Conservation (phyloP, 257 asterid genomes). For the Solanum piurae region DNA sequence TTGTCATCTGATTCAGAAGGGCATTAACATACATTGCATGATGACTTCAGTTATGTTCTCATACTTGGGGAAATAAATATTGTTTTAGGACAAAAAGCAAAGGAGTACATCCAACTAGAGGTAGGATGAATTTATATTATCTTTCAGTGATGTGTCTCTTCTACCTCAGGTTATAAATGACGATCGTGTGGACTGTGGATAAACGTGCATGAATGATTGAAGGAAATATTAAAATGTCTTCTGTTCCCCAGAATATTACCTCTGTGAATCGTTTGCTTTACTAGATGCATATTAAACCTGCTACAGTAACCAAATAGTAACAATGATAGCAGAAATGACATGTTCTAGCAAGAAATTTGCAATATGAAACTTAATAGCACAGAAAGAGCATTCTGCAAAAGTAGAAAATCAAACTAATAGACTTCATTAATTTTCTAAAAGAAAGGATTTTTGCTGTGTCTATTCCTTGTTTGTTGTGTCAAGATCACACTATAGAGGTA, state of each 20-base stretch:
- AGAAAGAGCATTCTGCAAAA: not conserved
- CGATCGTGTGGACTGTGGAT: not conserved
- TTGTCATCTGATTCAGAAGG: not conserved
- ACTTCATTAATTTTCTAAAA: not conserved
- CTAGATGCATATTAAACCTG: not conserved
- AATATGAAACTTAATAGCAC: not conserved
- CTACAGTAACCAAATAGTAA: not conserved
- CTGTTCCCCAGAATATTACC: not conserved
- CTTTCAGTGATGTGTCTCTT: not conserved
- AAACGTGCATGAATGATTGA: not conserved
- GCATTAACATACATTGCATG: not conserved
- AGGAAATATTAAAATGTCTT: not conserved
- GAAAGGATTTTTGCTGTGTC: not conserved
- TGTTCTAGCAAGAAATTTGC: not conserved
- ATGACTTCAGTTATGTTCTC: not conserved
- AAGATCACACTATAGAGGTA: not conserved
- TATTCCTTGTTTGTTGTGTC: not conserved
- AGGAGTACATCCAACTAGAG: not conserved
- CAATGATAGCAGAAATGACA: not conserved
- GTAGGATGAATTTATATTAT: not conserved
- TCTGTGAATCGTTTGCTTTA: not conserved
- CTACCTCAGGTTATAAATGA: not conserved
- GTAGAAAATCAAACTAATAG: not conserved
- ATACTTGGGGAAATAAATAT: not conserved
- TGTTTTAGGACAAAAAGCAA: not conserved